phyloP scores from a whole-genome alignment of 2,329 filamentous ascomycete species.

The Sporothrix inflata region DNA sequence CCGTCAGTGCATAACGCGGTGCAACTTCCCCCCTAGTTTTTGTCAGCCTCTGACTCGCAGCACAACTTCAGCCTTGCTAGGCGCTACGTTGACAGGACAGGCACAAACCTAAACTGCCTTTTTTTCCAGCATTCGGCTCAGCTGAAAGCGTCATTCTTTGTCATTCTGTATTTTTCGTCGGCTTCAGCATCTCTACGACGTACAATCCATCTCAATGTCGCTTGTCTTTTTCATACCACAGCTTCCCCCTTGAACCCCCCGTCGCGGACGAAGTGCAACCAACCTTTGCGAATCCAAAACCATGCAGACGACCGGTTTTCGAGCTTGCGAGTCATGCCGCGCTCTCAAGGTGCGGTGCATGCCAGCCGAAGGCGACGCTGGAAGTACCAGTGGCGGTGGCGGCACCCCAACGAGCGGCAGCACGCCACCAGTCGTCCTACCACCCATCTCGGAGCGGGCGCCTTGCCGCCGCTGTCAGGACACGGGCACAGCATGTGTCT shows the following conservation, averaged over 20 bases:
- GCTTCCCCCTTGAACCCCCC: neutral
- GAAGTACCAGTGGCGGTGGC: neutral
- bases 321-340: conserved; percentile 30
- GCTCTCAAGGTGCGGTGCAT: conserved; percentile 29
- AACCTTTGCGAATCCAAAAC: neutral
- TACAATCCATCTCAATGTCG: neutral
- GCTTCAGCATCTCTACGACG: neutral
- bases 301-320: conserved; percentile 26
- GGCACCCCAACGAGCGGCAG: neutral
- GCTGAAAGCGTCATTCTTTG: conserved; percentile 3
- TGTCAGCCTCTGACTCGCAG: conserved; percentile 21
- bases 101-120: neutral
- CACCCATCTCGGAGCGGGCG: conserved; percentile 24
- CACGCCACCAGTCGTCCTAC: neutral
- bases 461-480: conserved; percentile 29
- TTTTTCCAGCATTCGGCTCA: neutral
- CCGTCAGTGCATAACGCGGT: neutral
- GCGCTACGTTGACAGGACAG: neutral
- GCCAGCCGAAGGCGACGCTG: conserved; percentile 13
- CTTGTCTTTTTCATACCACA: neutral
- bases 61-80: conserved; percentile 14
- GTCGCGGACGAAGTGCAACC: neutral
- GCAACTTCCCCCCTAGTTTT: conserved; percentile 17
- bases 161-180: neutral
- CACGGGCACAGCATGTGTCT: conserved; percentile 24